Evolutionary conservation across 2,329 filamentous ascomycete genomes (phyloP), one percentile per base, ranked within the genome.

Genomic region (Pseudocercospora vitis): DNA sequence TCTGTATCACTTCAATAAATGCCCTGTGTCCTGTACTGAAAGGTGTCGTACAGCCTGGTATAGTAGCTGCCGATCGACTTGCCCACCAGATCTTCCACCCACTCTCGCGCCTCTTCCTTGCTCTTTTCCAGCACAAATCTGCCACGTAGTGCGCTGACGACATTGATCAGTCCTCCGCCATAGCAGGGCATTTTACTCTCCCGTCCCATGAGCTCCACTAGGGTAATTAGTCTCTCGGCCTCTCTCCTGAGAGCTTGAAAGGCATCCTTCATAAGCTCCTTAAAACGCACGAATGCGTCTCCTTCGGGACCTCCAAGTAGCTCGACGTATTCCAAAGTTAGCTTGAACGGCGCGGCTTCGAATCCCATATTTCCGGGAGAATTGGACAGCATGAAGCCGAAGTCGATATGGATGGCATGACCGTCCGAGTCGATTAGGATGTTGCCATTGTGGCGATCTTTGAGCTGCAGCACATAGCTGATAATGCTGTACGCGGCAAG

Each of bases 21-120:
- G 63, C 88, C 89, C 73, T 92, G 88, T 29, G 89, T 91, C 67
- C 89, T 83, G 74, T 92, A 92, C 76, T 92, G 88, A 76, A 91
- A 92, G 23, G 68, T 69, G 56, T 70, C 87, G 78, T 75, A 91
- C 84, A 91, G 80, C 76, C 88, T 82, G 68, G 89, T 92, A 70
- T 91, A 92, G 74, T 94, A 94, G 71, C 88, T 92, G 58, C 89
- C 89, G 63, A 89, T 80, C 60, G 87, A 89, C 79, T 94, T 94
- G 59, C 78, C 84, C 63, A 94, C 81, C 65, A 94, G 73, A 68
- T 91, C 88, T 68, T 94, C 89, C 14, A 94, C 88, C 74, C 88
- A 92, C 37, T 81, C 81, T 71, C 91, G 86, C 3, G 89, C 89
- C 68, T 91, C 89, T 59, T 91, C 87, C 49, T 86, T 86, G 63